Evolutionary conservation across 2,329 filamentous ascomycete genomes (phyloP), one percentile per base, ranked within the genome.

Genomic region (Ophiognomonia clavigignenti-juglandacearum): DNA sequence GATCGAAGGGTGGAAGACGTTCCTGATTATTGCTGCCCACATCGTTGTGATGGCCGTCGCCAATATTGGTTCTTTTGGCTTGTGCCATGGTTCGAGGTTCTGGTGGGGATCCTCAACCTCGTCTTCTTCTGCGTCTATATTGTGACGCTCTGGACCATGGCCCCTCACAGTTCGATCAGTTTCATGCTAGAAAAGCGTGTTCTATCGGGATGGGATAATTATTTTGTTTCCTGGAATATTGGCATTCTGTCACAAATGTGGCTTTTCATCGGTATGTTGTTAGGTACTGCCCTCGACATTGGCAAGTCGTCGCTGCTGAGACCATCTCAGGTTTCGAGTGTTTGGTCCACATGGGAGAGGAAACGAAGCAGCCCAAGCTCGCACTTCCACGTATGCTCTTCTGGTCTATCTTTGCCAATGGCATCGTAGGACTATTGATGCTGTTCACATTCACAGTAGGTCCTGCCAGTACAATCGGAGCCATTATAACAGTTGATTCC

Each of bases 291-390:
- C 24, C 24, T 26, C 26, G 8, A 27, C 11, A 27, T 27, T 27
- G 26, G 4, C 9, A 31, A 31, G 29, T 13, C 2, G 29, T 13
- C 29, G 6, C 29, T 31, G 29, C 13, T 31, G 11, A 31, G 10
- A 31, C n/a, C 5, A 6, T 6, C 13, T 11, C 9, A 67, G 72
- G 71, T 10, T 72, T 72, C 41, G 72, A 76, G 38, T 65, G 70
- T 9, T 67, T 68, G 11, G 61, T 76, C 0, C 72, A 75, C 47
- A 71, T 74, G 66, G 68, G 67, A 20, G 68, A 72, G 53, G 68
- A 72, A 54, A 68, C 69, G 6, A 60, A 63, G 5, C 62, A 71
- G 44, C 65, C 72, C 3, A 70, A 70, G 41, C 63, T 68, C 14
- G 68, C 70, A 1, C 66, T 75, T 2, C 73, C 72, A 0, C 63